A percentile compares a stretch with the other conserved stretches of the same genome.
Evolutionary conservation across 2,329 filamentous ascomycete genomes (phyloP).

Genomic region (Colletotrichum higginsianum): DNA sequence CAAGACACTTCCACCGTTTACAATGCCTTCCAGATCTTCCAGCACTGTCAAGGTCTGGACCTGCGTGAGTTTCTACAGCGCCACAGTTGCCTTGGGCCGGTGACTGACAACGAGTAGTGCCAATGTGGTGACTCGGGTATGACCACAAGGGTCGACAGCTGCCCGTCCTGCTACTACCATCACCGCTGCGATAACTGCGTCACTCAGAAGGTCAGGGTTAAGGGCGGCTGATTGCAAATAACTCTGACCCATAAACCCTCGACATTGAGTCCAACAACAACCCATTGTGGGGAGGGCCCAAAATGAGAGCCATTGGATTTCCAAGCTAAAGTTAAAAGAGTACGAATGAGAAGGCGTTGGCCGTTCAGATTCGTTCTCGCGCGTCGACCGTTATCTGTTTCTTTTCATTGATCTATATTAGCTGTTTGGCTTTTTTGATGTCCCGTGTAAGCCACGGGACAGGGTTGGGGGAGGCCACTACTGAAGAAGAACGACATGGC

Average conservation of each 20-base stretch:
- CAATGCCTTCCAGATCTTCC: background rate
- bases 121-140: constrained; percentile 37
- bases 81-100: background rate
- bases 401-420: background rate
- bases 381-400: background rate
- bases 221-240: background rate
- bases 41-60: constrained; percentile 19
- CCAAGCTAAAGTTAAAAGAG: too few relatives aligned
- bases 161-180: constrained; percentile 8
- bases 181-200: constrained; percentile 15
- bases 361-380: too few relatives aligned
- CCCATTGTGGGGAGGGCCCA: background rate
- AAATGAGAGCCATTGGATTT: background rate
- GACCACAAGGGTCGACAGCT: constrained; percentile 8
- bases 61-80: constrained; percentile 19
- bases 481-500: background rate
- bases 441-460: background rate
- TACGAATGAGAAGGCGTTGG: background rate
- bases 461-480: background rate
- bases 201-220: background rate
- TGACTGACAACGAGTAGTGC: constrained; percentile 20
- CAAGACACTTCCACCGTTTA: background rate
- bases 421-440: background rate
- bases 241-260: background rate
- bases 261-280: background rate